These are phyloP conservation scores for Sporothrix brasiliensis DNA, from an alignment of 2,329 filamentous ascomycete species.

Conservation along the genomic window DNA sequence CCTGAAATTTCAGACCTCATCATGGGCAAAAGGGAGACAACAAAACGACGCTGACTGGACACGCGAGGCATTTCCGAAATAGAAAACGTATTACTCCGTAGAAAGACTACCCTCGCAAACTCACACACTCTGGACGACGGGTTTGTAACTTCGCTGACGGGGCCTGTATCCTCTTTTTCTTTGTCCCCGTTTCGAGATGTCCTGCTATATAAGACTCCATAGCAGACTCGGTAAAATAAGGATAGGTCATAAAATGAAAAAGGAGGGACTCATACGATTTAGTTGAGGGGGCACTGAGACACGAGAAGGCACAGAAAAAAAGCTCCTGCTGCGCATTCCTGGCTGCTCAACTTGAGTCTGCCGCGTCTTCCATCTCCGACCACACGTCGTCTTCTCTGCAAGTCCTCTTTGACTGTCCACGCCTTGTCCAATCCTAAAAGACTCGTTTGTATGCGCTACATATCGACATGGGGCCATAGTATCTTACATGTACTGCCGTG, in stretches of 20 bases:
- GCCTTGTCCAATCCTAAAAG: too few relatives aligned
- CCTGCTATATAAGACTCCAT: background rate
- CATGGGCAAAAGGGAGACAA: background rate
- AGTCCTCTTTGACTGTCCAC: background rate
- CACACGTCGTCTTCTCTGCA: slow-evolving; percentile 3
- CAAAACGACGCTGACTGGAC: background rate
- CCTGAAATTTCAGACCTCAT: background rate
- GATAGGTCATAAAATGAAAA: background rate
- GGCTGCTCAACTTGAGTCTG: slow-evolving; percentile 1
- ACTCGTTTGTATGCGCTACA: slow-evolving; percentile 5
- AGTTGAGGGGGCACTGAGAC: background rate
- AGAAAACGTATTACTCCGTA: background rate
- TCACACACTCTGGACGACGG: background rate
- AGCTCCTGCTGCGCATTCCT: slow-evolving; percentile 11
- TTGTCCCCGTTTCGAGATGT: background rate
- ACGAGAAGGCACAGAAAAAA: background rate
- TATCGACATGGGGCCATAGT: background rate
- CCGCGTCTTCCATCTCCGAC: slow-evolving; percentile 19
- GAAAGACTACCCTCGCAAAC: background rate
- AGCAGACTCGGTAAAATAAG: background rate
- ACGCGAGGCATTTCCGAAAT: slow-evolving; percentile 32
- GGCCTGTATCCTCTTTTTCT: slow-evolving; percentile 20
- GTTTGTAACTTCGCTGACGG: background rate
- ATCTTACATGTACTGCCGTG: too few relatives aligned
- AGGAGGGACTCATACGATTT: background rate